Percentiles rank a stretch among this genome's conserved stretches.
Conservation (phyloP, 2,329 filamentous ascomycete genomes). For the Hypoxylon sp. region DNA sequence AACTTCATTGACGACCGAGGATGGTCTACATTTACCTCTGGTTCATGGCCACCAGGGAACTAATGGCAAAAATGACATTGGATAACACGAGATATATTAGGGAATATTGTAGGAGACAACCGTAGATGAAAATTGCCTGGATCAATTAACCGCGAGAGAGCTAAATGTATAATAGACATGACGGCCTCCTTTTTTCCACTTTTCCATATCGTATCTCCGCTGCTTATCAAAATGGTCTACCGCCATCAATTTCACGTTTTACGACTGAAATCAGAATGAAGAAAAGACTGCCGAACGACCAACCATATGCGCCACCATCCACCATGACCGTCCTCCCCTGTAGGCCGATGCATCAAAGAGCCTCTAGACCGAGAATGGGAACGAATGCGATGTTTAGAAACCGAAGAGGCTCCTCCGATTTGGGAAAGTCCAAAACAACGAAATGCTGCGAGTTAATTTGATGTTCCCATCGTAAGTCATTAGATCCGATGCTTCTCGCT, state of each 20-base stretch:
- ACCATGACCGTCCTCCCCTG: slow-evolving; percentile 45
- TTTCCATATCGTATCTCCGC: slow-evolving; percentile 18
- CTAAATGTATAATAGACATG: slow-evolving; percentile 8
- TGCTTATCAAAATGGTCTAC: slow-evolving; percentile 22
- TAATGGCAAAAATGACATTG: background rate
- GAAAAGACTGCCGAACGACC: slow-evolving; percentile 42
- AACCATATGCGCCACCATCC: slow-evolving; percentile 51
- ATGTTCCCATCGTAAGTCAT: slow-evolving; percentile 41
- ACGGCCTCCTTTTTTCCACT: slow-evolving; percentile 16
- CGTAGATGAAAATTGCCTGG: slow-evolving; percentile 2
- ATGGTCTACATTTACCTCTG: background rate
- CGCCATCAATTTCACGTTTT: slow-evolving; percentile 34
- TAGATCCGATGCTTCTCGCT: slow-evolving; percentile 55
- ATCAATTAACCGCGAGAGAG: slow-evolving; percentile 18
- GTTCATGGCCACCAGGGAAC: background rate
- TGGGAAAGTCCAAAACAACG: slow-evolving; percentile 34
- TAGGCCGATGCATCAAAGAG: slow-evolving; percentile 38
- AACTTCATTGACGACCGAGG: background rate
- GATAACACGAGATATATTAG: background rate
- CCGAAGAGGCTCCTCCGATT: slow-evolving; percentile 26
- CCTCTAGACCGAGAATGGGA: slow-evolving; percentile 37
- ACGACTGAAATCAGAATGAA: slow-evolving; percentile 38
- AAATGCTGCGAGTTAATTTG: slow-evolving; percentile 31
- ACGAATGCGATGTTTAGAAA: slow-evolving; percentile 42
- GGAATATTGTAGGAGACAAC: background rate